Percentiles rank a stretch among this genome's conserved stretches.
Conservation (phyloP, 1,139 yeast species). For the Suhomyces maxii region DNA sequence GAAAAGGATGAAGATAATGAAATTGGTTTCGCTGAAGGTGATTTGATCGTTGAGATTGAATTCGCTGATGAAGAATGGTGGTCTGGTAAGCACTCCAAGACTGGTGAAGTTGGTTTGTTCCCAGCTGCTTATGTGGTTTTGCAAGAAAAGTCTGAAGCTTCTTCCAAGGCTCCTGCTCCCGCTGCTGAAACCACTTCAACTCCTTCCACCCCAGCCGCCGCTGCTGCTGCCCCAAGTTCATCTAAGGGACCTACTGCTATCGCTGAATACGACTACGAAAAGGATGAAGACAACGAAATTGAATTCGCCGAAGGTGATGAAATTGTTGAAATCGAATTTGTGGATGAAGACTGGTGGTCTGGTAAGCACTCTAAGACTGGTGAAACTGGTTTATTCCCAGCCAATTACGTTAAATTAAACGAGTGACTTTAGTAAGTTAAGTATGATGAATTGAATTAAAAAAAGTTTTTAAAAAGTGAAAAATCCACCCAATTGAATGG, state of each 20-base stretch:
- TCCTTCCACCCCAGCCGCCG: conserved; percentile 16
- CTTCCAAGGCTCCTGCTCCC: conserved; percentile 16
- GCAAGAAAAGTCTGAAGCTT: conserved; percentile 22
- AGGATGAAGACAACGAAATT: conserved; percentile 87
- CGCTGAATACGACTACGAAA: conserved; percentile 86
- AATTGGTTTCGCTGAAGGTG: conserved; percentile 65
- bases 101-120: conserved; percentile 68
- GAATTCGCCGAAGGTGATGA: conserved; percentile 72
- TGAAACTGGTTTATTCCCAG: conserved; percentile 83
- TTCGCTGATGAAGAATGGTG: conserved; percentile 82
- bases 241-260: conserved; percentile 54
- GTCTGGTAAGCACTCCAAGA: conserved; percentile 63
- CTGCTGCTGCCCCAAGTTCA: conserved; percentile 20
- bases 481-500: no score
- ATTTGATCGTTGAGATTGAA: conserved; percentile 61
- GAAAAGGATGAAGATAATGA: conserved; percentile 78
- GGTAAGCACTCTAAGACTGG: conserved; percentile 70
- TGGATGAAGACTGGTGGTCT: conserved; percentile 97
- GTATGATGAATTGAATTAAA: not conserved
- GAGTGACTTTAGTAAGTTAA: conserved; percentile 14
- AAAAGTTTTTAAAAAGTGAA: not conserved
- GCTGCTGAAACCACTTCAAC: conserved; percentile 23
- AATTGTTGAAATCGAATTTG: conserved; percentile 80
- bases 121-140: conserved; percentile 69
- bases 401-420: conserved; percentile 67